These are phyloP conservation scores for Hypoxylon trugodes DNA, from an alignment of 495 filamentous ascomycete species.

Conservation along the genomic window DNA sequence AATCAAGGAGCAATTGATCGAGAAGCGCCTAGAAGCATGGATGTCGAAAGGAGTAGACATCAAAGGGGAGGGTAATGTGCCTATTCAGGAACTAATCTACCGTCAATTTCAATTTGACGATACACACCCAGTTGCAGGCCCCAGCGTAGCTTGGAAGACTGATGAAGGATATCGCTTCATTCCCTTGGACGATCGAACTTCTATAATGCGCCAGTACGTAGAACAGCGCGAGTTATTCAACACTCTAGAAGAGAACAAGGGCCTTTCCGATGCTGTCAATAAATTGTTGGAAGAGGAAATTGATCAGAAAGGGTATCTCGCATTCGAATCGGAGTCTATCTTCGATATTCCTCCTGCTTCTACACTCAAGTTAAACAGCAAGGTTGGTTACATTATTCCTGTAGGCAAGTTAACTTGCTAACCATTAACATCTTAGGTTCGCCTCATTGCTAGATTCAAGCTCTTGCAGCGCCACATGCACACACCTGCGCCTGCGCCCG, in stretches of 20 bases:
- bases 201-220: background rate
- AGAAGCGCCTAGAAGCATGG: conserved; percentile 26
- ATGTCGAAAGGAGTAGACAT: background rate
- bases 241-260: background rate
- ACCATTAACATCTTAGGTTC: conserved; percentile 23
- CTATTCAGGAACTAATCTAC: background rate
- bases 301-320: conserved; percentile 16
- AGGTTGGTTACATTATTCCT: background rate
- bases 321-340: conserved; percentile 9
- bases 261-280: background rate
- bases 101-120: background rate
- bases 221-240: conserved; percentile 3
- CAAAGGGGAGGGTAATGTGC: background rate
- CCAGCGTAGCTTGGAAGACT: background rate
- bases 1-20: conserved; percentile 29
- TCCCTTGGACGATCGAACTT: conserved; percentile 15
- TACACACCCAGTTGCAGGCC: background rate
- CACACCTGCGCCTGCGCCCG: no score
- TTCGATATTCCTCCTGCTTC: conserved; percentile 2
- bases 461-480: no score
- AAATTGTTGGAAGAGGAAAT: conserved; percentile 30
- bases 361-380: conserved; percentile 3
- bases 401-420: background rate
- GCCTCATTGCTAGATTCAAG: conserved; percentile 21
- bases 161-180: conserved; percentile 10